Evolutionary conservation across 2,329 filamentous ascomycete genomes (phyloP).

Genomic region (Cladobotryum mycophilum): DNA sequence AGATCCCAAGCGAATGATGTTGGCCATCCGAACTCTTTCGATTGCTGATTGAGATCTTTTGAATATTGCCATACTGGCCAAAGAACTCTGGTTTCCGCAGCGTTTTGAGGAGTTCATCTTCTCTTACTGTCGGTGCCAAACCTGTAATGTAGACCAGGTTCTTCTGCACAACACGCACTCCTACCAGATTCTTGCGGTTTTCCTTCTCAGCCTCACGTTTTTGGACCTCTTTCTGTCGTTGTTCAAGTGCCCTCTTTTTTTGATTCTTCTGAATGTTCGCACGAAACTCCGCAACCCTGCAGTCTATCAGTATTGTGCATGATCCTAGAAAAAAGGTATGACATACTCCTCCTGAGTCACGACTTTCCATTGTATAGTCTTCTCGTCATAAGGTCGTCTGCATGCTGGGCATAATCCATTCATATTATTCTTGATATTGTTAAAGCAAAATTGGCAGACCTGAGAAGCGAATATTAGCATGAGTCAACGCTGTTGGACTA

Average conservation of each 20-base stretch:
- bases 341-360: conserved; percentile 91
- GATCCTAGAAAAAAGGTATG: neutral
- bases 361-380: conserved; percentile 94
- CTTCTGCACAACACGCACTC: conserved; percentile 94
- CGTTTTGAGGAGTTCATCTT: conserved; percentile 87
- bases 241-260: conserved; percentile 78
- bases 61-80: conserved; percentile 95
- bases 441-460: conserved; percentile 99
- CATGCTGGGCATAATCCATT: conserved; percentile 98
- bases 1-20: conserved; percentile 88
- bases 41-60: conserved; percentile 98
- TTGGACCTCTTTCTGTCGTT: conserved; percentile 88
- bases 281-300: conserved; percentile 66
- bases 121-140: conserved; percentile 81
- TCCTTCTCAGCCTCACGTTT: conserved; percentile 95
- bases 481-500: neutral
- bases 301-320: conserved; percentile 8
- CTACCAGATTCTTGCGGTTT: conserved; percentile 91
- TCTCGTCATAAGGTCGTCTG: conserved; percentile 89
- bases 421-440: conserved; percentile 98
- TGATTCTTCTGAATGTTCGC: conserved; percentile 81
- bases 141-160: conserved; percentile 98
- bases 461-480: conserved; percentile 28
- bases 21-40: conserved; percentile 70
- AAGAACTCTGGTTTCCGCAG: conserved; percentile 90